Evolutionary conservation across 306 rosid genomes (phyloP), one percentile per base, ranked within the genome.

Genomic region (Oxytropis ochrocephala): DNA sequence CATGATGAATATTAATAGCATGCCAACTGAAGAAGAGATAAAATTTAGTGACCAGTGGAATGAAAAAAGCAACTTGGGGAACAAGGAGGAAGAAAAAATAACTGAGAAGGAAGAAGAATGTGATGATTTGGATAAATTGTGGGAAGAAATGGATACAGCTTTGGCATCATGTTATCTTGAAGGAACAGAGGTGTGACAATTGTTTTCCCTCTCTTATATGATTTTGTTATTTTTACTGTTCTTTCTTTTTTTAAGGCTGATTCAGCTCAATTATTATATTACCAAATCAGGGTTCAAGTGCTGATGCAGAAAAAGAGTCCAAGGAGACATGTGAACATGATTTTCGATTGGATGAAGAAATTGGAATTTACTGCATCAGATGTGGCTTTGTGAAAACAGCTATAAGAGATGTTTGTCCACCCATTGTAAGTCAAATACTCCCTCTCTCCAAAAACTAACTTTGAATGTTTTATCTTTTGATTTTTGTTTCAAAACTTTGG

Each of bases 71-170:
- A 49, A 39, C 75, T 61, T 57, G 39, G 76, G 69, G 43, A 75
- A 51, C 69, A 72, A 35, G 51, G 51, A 1, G 4, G 81, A 81
- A 55, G 63, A 65, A 53, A 81, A 82, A 46, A 44, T 8, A 16
- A 41, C 75, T 5, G 47, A 16, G 8, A n/a, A 85, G 52, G 82
- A 79, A 11, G 90, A 72, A 76, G 86, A 81, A 66, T 55, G 29
- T 48, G 83, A 91, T 16, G 90, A 92, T 67, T 79, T 75, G 46
- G 91, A 82, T 4, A 80, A 70, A 77, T 42, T 90, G 78, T 93
- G 98, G 97, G 80, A 81, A 78, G 98, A 93, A 82, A 76, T 88
- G 90, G 90, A 93, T 54, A 67, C 87, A 58, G 83, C 88, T 30
- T 60, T 88, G 80, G 86, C 94, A 58, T 88, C 96, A 13, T 43